These are phyloP conservation scores for Salix dunnii DNA, from an alignment of 345 rosid genomes.

Conservation along the genomic window DNA sequence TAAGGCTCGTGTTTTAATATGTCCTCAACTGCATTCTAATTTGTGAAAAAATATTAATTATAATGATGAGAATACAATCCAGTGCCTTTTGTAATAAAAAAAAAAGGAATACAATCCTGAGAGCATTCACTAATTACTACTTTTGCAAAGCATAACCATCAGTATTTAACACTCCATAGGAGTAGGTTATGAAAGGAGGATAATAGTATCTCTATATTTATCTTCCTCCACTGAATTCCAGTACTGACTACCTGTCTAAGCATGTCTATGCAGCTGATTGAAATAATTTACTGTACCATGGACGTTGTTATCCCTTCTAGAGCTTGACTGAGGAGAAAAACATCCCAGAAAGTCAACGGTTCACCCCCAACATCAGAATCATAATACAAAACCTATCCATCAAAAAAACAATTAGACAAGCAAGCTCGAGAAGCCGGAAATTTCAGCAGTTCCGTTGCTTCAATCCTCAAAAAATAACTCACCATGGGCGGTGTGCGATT, in stretches of 20 bases:
- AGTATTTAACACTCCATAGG: not conserved
- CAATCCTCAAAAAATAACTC: not conserved
- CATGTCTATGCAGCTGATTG: not conserved
- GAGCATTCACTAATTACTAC: not conserved
- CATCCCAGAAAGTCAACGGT: constrained; percentile 81
- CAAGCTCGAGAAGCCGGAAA: not conserved
- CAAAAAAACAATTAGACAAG: constrained; percentile 11
- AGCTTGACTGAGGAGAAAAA: constrained; percentile 95
- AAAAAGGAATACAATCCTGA: not conserved
- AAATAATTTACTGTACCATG: constrained; percentile 52
- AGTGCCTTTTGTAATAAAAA: not conserved
- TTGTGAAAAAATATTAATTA: not conserved
- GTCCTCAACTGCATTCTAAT: not conserved
- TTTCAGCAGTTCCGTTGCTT: not conserved
- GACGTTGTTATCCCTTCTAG: constrained; percentile 81
- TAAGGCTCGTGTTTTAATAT: not conserved
- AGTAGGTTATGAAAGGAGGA: not conserved
- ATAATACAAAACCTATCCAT: constrained; percentile 67
- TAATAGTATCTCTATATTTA: no score
- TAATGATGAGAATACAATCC: not conserved
- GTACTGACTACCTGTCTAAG: not conserved
- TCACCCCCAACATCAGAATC: constrained; percentile 78
- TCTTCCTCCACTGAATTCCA: not conserved
- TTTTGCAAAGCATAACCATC: constrained; percentile 1
- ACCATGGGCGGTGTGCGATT: constrained; percentile 14